Base-by-base conservation (phyloP, 1,139 yeast genomes). In the Wickerhamiella infanticola region DNA sequence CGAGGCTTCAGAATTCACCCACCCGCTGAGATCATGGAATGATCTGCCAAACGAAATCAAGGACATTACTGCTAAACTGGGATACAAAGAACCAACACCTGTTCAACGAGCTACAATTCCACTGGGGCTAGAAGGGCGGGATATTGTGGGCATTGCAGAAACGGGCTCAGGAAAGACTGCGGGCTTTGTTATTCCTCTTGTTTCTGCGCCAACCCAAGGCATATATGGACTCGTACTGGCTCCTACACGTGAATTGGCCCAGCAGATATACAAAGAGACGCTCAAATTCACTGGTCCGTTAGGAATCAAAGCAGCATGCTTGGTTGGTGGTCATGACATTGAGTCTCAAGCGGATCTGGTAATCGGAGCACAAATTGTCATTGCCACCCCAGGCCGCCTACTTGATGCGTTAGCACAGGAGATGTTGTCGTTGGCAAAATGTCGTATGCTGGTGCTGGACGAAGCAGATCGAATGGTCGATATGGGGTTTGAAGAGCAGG, bases 401-500 rank as follows among this genome's bases (percentile, higher is more conserved):
- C 70, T 85, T 11, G 98, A 90, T 57, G 77, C 85, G 47, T 56
- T 88, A 13, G 90, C 82, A 47, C 68, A 83, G 47, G 75, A 76
- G 27, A 66, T 81, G 13, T 53, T 86, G 3, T 74, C 73, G 2
- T 63, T 88, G 38, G 67, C 66, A 42, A 76, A 75, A 51, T 77
- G 94, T 52, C 72, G 72, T 51, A 82, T 77, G 53, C 66, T 88
- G 18, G 79, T 84, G 1, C 70, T 86, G 69, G 97, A 88, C 65
- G 97, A 88, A 63, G 95, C 95, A 1, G 97, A 88, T 61, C 70
- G 86, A 56, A 88, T 88, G 96, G 79, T 90, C 40, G 95, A 88
- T 59, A 72, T 88, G 74, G 97, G 97, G 2, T 88, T 90, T 61
- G 95, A 86, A 57, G 82, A 76, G 43, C 85, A 85, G 53, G 72